Evolutionary conservation across 257 asterid genomes (phyloP).

Genomic region (Ligustrum vulgare): DNA sequence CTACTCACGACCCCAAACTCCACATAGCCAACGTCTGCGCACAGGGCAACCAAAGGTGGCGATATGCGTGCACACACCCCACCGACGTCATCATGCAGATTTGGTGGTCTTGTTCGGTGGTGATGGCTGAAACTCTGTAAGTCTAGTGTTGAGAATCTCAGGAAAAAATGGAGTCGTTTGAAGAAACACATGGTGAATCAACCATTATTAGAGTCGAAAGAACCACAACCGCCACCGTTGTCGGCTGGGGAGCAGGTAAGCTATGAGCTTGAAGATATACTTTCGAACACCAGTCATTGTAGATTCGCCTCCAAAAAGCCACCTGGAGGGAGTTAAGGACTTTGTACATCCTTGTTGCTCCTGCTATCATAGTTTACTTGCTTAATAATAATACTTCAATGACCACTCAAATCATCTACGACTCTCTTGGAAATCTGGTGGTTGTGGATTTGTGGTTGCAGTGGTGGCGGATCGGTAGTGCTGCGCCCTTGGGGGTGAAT

Average conservation of each 20-base stretch:
- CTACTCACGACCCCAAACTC: too few relatives aligned
- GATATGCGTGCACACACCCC: too few relatives aligned
- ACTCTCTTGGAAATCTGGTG: conserved; percentile 32
- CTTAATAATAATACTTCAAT: conserved; percentile 22
- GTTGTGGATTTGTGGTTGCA: too few relatives aligned
- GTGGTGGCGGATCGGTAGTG: too few relatives aligned
- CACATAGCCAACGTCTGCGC: too few relatives aligned
- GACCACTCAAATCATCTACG: conserved; percentile 24
- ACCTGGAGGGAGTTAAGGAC: conserved; percentile 21
- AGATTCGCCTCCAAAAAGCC: conserved; percentile 6
- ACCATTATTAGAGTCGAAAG: background rate
- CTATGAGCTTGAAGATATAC: background rate
- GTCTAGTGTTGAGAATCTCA: too few relatives aligned
- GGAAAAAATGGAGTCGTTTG: background rate
- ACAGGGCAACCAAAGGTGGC: too few relatives aligned
- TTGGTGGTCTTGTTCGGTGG: too few relatives aligned
- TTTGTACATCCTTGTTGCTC: conserved; percentile 18
- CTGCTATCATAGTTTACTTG: conserved; percentile 22
- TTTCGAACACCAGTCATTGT: background rate
- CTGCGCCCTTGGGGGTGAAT: too few relatives aligned
- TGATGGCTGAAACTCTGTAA: too few relatives aligned
- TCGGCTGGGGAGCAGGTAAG: background rate
- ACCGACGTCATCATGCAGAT: too few relatives aligned
- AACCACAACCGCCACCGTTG: background rate
- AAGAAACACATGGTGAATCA: background rate